Evolutionary conservation across 805 yeast species (phyloP).

Genomic region (Yarrowia yakushimensis): DNA sequence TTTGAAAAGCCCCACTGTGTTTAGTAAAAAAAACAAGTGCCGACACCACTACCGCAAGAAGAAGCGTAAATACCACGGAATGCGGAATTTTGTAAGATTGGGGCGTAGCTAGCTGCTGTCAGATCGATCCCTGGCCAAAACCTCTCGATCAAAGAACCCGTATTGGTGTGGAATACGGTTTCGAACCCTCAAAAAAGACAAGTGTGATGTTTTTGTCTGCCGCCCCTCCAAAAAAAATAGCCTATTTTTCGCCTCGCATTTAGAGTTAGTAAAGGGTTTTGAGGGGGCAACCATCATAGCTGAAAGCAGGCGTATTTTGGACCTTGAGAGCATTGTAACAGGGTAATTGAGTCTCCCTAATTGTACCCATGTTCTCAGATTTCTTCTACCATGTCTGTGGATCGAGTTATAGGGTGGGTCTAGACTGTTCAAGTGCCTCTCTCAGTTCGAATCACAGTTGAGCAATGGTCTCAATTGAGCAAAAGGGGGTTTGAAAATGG

Average conservation of each 20-base stretch:
- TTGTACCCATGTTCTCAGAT: not conserved
- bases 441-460: not conserved
- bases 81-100: constrained; percentile 1
- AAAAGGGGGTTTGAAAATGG: not conserved
- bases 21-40: constrained; percentile 5
- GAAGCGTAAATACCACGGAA: not conserved
- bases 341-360: not conserved
- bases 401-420: not conserved
- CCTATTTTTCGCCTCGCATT: not conserved
- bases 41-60: constrained; percentile 19
- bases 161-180: not conserved
- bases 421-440: not conserved
- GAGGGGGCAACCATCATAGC: not conserved
- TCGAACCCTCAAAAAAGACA: not conserved
- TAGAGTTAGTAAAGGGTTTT: not conserved
- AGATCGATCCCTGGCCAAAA: not conserved
- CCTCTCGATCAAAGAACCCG: not conserved
- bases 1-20: not conserved
- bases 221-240: not conserved
- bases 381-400: not conserved
- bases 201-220: not conserved
- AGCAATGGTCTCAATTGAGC: not conserved
- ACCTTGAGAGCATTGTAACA: no score
- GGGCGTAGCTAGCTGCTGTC: not conserved
- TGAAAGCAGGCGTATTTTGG: not conserved